Evolutionary conservation across 202 grass and related monocot species (phyloP), one percentile per base, ranked within the genome.

Genomic region (Sporobolus alterniflorus): DNA sequence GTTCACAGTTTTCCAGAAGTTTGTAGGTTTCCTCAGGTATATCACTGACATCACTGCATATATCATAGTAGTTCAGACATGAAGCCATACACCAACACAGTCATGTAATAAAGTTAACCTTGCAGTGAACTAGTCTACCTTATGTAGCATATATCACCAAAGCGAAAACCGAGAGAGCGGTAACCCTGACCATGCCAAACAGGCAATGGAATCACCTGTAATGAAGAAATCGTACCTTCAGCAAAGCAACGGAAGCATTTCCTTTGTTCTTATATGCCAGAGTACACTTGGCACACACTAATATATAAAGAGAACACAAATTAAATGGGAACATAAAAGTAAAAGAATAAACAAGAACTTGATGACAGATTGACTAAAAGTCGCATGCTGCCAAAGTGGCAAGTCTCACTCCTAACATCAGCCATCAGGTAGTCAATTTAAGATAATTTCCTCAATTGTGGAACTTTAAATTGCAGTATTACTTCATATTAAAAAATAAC

Each of bases 11-110:
- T 80, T 94, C 86, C 42, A 98, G 70, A 84, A 98, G 91, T 69
- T 81, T 74, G 26, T 98, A 98, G 70, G 96, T 98, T 89, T 96
- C 89, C 83, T 96, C 91, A 67, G 96, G 96, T 93, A 98, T 98
- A 36, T 96, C 93, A 84, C 96, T 98, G 60, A 90, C 93, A 83
- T 94, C 96, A 82, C 96, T 98, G 86, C 73, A 78, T 82, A 50
- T 13, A 76, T 79, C 73, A 89, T 20, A 83, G 32, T 47, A 54
- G 51, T 69, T 75, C 71, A 83, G 46, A 82, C 47, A 86, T 81
- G 60, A 47, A 66, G 20, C 7, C 67, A 81, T 72, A 33, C 36
- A 62, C 43, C 36, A 61, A 50, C 28, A 77, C 2, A 66, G 54
- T 77, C 39, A 50, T 46, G 64, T 78, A 71, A 84, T 62, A 67